Evolutionary conservation across 106 monocot genomes (phyloP), one percentile per base, ranked within the genome.

Genomic region (Triglochin maritima): DNA sequence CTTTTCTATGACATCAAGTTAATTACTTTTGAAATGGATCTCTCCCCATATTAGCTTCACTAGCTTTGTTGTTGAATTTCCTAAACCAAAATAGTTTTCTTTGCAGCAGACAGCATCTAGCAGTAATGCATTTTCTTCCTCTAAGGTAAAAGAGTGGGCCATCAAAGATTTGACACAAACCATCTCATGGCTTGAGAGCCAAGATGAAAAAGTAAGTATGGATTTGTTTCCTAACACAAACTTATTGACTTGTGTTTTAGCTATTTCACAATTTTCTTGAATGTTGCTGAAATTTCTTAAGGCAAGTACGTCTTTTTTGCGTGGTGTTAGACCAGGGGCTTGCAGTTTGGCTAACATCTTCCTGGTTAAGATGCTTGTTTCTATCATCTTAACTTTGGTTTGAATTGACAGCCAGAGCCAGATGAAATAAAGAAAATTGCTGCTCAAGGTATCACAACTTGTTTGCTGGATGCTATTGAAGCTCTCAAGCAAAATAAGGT

Each of bases 401-500:
- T 52, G 9, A 41, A 29, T 52, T 9, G 46, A 52, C 51, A 91
- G 91, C 96, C 96, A 80, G 88, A 88, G 59, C 64, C 81, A 74
- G 76, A 59, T 82, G 82, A 98, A 78, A 47, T 98, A 9, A 88
- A 78, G 69, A 71, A 65, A 57, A 82, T 98, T 68, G 96, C 96
- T 59, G 83, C 88, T 55, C 78, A 98, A 91, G 96, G 96, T 62
- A 77, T 98, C 48, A 59, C 86, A 17, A 86, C 90, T 79, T 98
- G 96, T 72, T 77, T 98, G 77, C 91, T 91, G 69, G 96, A 98
- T 78, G 88, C 77, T 53, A 84, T 91, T 61, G 87, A 88, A 70
- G 80, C 86, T 78, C 80, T 98, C 45, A 71, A 75, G 49, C 65
- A 86, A 76, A 77, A 84, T 49, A 68, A 86, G 63, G 96, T 91